Percentiles rank a stretch among this genome's conserved stretches.
Evolutionary conservation across 768 basidiomycete species (phyloP).

Genomic region (Cubamyces lactineus): DNA sequence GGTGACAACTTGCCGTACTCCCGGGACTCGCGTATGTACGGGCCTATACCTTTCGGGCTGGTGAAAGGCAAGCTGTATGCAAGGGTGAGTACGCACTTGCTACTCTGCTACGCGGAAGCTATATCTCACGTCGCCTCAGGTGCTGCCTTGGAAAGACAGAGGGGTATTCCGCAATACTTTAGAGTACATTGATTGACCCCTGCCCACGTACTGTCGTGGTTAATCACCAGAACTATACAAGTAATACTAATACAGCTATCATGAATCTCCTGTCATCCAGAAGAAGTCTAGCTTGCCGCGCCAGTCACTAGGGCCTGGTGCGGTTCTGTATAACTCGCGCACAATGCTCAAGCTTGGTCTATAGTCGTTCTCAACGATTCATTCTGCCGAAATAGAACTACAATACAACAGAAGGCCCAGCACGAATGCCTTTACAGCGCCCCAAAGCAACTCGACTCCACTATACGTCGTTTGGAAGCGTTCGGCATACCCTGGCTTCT

Average conservation of each 20-base stretch:
- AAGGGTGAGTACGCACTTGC: constrained; percentile 49
- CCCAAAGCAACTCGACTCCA: not conserved
- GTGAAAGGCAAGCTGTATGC: constrained; percentile 69
- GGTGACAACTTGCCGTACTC: constrained; percentile 89
- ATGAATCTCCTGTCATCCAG: no score
- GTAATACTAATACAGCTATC: not conserved
- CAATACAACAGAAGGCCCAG: no score
- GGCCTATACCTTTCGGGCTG: constrained; percentile 84
- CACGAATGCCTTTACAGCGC: not conserved
- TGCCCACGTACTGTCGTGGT: not conserved
- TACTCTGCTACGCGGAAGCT: not conserved
- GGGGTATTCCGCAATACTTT: constrained; percentile 37
- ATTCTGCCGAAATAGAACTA: no score
- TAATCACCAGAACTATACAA: not conserved
- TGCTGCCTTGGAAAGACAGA: constrained; percentile 32
- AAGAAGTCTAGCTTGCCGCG: no score
- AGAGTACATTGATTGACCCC: constrained; percentile 30
- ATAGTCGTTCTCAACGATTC: no score
- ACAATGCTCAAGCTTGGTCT: no score
- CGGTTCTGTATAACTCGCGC: no score
- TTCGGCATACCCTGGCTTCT: not conserved
- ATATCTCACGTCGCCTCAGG: constrained; percentile 23
- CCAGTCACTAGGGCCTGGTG: no score
- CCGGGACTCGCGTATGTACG: constrained; percentile 90
- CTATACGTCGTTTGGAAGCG: not conserved